Evolutionary conservation across 768 basidiomycete genomes (phyloP).

Genomic region (Paxillus rubicundulus): DNA sequence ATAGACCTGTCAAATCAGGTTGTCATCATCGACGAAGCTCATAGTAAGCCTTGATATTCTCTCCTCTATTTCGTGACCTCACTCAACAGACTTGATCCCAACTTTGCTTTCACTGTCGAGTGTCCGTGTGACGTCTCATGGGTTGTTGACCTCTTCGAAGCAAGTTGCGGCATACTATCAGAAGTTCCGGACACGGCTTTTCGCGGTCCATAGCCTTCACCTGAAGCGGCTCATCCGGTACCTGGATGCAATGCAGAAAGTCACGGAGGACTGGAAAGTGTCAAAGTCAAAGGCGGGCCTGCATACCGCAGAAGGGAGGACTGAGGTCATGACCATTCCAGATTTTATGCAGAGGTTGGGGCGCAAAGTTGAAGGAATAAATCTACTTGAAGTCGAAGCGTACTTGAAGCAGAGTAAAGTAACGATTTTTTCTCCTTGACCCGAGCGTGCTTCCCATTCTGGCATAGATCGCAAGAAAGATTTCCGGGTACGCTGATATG

Average conservation of each 20-base stretch:
- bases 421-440: constrained; percentile 34
- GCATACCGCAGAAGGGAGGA: constrained; percentile 20
- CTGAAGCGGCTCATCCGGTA: constrained; percentile 77
- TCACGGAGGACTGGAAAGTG: constrained; percentile 50
- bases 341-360: constrained; percentile 67
- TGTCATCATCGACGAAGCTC: constrained; percentile 90
- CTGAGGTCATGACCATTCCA: constrained; percentile 67
- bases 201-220: constrained; percentile 69
- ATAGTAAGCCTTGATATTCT: constrained; percentile 81
- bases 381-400: constrained; percentile 75
- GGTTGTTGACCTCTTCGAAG: constrained; percentile 57
- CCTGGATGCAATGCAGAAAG: constrained; percentile 64
- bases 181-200: constrained; percentile 76
- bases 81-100: constrained; percentile 72
- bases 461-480: constrained; percentile 66
- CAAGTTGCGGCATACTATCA: constrained; percentile 78
- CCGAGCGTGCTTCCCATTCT: background rate
- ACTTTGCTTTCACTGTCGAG: constrained; percentile 87
- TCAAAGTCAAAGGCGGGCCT: constrained; percentile 17
- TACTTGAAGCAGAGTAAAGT: constrained; percentile 86
- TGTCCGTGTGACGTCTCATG: constrained; percentile 53
- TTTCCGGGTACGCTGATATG: constrained; percentile 80
- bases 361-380: constrained; percentile 67
- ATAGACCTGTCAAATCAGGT: constrained; percentile 84
- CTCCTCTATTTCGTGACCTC: background rate